Evolutionary conservation across 768 basidiomycete species (phyloP), one percentile per base, ranked within the genome.

Genomic region (Agrocybe praecox): DNA sequence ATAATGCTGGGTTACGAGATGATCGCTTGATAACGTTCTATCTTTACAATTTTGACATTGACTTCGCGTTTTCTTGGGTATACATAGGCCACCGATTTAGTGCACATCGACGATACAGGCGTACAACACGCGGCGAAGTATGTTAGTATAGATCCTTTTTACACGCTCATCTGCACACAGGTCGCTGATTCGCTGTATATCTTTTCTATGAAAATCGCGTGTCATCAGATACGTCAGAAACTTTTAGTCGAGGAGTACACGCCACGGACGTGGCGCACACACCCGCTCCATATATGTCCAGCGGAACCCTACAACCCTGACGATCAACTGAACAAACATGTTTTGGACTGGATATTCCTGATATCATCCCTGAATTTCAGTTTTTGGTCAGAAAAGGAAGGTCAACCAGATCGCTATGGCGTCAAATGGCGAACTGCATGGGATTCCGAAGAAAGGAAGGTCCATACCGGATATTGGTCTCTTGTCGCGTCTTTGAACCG

Each of bases 391-490:
- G 85, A 88, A 65, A 78, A 72, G 42, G 85, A 88, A 58, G 83
- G 84, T 0, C 70, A 62, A 6, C 62, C 75, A 3, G 85, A 82
- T 32, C 79, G 91, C 23, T 96, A 86, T 66, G 91, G 89, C 19
- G 86, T 96, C 2, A 80, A 87, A 63, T 95, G 93, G 92, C 78
- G 84, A 51, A 71, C 78, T 8, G 83, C 85, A 1, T 93, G 92
- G 90, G 73, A 71, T 14, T 74, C 72, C n/a, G 67, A 78, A 6
- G 71, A 73, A n/a, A 76, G 58, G 43, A 77, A 74, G 36, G 74
- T 88, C 21, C 87, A 84, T 69, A 93, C 90, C 0, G 94, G 94
- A 0, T 96, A 96, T 65, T 93, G 92, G 90, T 89, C 88, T 59
- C 75, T 96, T 6, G 84, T 94, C 9, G 92, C 94, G 29, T 85